Evolutionary conservation across 257 asterid species (phyloP), one percentile per base, ranked within the genome.

Genomic region (Solanum chiquidenum): DNA sequence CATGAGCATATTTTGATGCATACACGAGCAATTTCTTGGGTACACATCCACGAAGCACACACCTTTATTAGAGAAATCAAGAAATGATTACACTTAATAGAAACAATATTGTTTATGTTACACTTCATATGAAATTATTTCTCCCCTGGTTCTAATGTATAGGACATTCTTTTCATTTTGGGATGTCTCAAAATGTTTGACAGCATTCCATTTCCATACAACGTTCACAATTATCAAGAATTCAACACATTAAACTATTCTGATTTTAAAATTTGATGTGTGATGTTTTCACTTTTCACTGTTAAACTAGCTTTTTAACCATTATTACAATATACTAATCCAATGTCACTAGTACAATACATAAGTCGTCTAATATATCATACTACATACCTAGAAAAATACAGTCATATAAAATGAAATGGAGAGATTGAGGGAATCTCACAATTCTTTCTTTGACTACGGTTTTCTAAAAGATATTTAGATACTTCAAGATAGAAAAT

Each of bases 1-100:
- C 99, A 90, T 97, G 99, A 88, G 98, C 90, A 88, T 93, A 96
- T 74, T 97, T 95, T 82, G 99, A 95, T 37, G 98, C 98, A 87
- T 95, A 97, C 11, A 97, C 99, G 6, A 97, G 94, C 83, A 96
- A 95, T 91, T 96, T 97, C 90, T 96, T 97, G 11, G 99, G 99
- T 34, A 97, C 99, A 86, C 99, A 97, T 83, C 99, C 99, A 12
- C 99, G 98, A 76, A 97, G 99, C 58, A 97, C 99, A 88, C 99
- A 97, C 96, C 99, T 97, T 89, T 89, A 92, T 14, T 66, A 85
- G 60, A 83, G 40, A 58, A 89, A 87, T 55, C 88, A 80, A 52
- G 46, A 85, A 86, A 87, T 11, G 58, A 84, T 29, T 82, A 55
- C 6, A 79, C 35, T 46, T 5, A 16, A 82, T 5, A 82, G 29